phyloP scores from a whole-genome alignment of 257 asterid genomes.

The Hygrophila difformis region DNA sequence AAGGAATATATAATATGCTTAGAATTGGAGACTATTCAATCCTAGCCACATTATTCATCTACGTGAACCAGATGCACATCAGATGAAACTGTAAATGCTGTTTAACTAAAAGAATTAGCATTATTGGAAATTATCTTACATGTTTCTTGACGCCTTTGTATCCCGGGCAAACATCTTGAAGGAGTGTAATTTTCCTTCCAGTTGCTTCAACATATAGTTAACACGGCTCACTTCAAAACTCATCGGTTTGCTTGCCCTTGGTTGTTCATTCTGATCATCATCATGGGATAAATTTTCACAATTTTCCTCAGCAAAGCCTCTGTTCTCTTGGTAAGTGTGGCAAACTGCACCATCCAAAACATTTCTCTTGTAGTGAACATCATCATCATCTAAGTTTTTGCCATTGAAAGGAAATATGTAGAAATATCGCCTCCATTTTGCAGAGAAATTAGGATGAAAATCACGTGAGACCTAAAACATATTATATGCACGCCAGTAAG shows the following conservation, averaged over 20 bases:
- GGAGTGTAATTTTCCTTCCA: conserved; percentile 82
- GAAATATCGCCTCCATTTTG: conserved; percentile 93
- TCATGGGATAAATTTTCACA: conserved; percentile 17
- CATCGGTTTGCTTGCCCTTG: conserved; percentile 41
- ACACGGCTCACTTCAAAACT: conserved; percentile 61
- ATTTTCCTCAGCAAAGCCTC: conserved; percentile 21
- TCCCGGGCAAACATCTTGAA: conserved; percentile 97
- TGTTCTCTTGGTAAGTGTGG: conserved; percentile 21
- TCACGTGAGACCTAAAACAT: conserved; percentile 66
- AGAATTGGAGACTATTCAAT: no score
- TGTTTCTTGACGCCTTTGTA: conserved; percentile 58
- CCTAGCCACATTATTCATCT: no score
- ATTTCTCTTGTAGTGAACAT: conserved; percentile 22
- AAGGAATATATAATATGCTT: no score
- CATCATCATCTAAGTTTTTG: conserved; percentile 26
- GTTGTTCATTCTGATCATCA: conserved; percentile 27
- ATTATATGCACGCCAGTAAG: conserved; percentile 11
- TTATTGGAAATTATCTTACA: no score
- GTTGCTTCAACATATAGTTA: conserved; percentile 51
- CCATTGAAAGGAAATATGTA: conserved; percentile 70
- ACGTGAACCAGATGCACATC: no score
- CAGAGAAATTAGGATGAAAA: conserved; percentile 96
- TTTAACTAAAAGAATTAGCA: no score
- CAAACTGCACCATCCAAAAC: conserved; percentile 19
- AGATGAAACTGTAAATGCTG: no score